Conservation (phyloP, 495 filamentous ascomycete species). For the Penicillium paradoxum region DNA sequence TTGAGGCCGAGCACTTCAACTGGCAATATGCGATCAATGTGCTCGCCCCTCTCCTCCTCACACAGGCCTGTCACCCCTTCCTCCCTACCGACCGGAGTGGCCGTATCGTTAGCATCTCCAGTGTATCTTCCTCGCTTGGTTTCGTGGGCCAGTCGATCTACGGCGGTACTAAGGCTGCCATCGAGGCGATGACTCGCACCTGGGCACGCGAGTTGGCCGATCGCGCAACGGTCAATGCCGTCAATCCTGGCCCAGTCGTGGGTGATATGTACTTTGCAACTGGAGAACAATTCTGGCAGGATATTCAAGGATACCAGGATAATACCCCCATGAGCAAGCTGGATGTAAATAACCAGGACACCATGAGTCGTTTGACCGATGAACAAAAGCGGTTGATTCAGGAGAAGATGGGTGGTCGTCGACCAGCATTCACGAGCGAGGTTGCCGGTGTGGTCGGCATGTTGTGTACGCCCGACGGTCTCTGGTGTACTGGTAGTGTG, state of each 20-base stretch:
- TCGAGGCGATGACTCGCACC: conserved; percentile 89
- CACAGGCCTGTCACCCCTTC: conserved; percentile 63
- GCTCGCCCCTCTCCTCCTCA: conserved; percentile 74
- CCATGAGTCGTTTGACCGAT: conserved; percentile 49
- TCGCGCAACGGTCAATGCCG: conserved; percentile 73
- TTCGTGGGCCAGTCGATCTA: conserved; percentile 72
- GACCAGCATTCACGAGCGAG: conserved; percentile 68
- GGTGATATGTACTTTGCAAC: conserved; percentile 69
- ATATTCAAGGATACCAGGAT: conserved; percentile 58
- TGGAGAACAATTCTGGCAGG: conserved; percentile 48
- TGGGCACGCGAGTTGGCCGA: conserved; percentile 81
- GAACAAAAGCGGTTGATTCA: conserved; percentile 56
- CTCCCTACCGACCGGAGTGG: conserved; percentile 71
- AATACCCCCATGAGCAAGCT: conserved; percentile 60
- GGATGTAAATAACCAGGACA: conserved; percentile 35
- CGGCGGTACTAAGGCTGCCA: conserved; percentile 81
- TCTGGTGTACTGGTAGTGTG: conserved; percentile 80
- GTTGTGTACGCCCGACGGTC: conserved; percentile 67
- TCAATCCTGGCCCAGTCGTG: conserved; percentile 84
- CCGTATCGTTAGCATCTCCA: conserved; percentile 74
- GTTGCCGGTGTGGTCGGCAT: conserved; percentile 82
- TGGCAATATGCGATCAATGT: conserved; percentile 78
- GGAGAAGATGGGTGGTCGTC: conserved; percentile 57
- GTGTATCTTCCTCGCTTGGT: conserved; percentile 63
- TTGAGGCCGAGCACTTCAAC: conserved; percentile 56